Evolutionary conservation across 139 green algal genomes (phyloP).

Genomic region (Chlamydomonas urium): DNA sequence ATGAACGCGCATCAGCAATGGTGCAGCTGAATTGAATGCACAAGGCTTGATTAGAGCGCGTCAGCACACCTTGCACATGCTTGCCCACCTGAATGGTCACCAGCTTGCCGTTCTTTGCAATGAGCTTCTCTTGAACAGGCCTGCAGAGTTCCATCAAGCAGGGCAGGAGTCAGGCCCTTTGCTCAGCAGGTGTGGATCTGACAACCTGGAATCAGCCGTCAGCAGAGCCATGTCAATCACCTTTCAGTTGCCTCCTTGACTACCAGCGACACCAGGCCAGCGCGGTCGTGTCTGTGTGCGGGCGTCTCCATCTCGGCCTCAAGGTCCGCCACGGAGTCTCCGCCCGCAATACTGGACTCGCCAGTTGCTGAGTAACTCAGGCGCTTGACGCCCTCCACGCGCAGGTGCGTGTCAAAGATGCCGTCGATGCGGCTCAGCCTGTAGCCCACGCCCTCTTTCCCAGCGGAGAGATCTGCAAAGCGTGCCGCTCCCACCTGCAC

Average conservation of each 20-base stretch:
- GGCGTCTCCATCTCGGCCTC: neutral
- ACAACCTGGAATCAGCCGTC: no score
- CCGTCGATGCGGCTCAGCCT: slow-evolving; percentile 9
- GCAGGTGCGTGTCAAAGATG: slow-evolving; percentile 14
- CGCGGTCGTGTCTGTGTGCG: neutral
- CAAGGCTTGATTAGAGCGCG: no score
- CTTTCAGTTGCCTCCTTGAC: slow-evolving; percentile 6
- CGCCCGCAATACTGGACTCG: neutral
- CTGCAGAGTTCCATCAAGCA: no score
- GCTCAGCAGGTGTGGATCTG: no score
- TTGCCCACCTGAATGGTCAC: slow-evolving; percentile 12
- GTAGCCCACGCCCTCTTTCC: slow-evolving; percentile 10
- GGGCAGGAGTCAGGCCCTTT: no score
- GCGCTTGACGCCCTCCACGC: slow-evolving; percentile 1
- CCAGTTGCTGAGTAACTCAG: slow-evolving; percentile 9
- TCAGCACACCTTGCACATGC: no score
- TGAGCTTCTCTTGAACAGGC: slow-evolving; percentile 7
- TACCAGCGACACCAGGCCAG: slow-evolving; percentile 1
- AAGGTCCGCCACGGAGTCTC: slow-evolving; percentile 6
- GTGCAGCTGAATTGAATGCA: no score
- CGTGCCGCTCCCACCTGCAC: no score
- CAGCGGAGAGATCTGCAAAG: neutral
- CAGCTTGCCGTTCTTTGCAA: slow-evolving; percentile 8
- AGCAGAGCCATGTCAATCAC: neutral
- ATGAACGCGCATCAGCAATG: no score